These are phyloP conservation scores for Chrysoporthe cubensis DNA, from an alignment of 2,329 filamentous ascomycete genomes.

Conservation along the genomic window DNA sequence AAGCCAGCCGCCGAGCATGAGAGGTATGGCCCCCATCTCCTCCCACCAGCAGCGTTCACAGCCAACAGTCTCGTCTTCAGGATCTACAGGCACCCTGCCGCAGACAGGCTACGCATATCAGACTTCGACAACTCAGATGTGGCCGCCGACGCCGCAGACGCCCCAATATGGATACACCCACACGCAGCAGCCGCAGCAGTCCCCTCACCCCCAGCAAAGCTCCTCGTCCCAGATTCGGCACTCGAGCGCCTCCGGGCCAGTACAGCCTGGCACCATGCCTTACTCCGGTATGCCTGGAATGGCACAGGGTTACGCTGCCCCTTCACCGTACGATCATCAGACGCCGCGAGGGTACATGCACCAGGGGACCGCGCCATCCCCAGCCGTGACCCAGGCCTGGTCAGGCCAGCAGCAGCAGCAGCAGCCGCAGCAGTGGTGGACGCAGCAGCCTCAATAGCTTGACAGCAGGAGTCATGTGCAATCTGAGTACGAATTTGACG, in stretches of 20 bases:
- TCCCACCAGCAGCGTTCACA: conserved; percentile 64
- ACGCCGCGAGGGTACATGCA: conserved; percentile 71
- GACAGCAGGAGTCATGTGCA: not conserved
- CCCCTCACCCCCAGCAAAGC: conserved; percentile 55
- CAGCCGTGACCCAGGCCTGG: conserved; percentile 57
- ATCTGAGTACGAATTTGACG: not conserved
- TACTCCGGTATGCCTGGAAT: conserved; percentile 67
- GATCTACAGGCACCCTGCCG: conserved; percentile 55
- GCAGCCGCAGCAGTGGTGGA: conserved; percentile 62
- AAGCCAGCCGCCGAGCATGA: conserved; percentile 70
- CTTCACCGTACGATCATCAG: conserved; percentile 64
- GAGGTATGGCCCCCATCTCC: conserved; percentile 64
- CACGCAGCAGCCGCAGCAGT: conserved; percentile 42
- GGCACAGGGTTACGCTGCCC: conserved; percentile 60
- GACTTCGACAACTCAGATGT: conserved; percentile 63
- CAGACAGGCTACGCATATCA: conserved; percentile 66
- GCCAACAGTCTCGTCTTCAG: conserved; percentile 63
- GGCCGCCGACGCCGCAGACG: conserved; percentile 68
- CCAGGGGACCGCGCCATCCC: conserved; percentile 56
- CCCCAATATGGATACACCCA: conserved; percentile 61
- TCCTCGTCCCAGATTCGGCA: conserved; percentile 65
- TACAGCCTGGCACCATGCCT: conserved; percentile 60
- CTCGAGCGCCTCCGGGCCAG: conserved; percentile 55
- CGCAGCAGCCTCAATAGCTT: conserved; percentile 51
- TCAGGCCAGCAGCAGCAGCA: conserved; percentile 66